Conservation (phyloP, 345 rosid species). For the Aquilaria malaccensis region DNA sequence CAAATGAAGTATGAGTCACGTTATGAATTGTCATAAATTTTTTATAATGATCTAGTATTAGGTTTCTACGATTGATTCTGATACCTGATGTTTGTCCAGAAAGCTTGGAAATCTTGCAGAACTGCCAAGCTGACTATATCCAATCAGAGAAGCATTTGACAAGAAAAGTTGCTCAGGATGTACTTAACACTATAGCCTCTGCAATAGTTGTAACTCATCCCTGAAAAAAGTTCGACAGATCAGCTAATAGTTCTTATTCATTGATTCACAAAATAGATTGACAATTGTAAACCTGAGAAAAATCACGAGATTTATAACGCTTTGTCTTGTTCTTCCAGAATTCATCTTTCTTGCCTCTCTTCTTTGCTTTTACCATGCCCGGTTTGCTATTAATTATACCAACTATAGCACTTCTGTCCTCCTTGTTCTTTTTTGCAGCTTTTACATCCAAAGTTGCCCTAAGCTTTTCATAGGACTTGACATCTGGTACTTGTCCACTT, state of each 20-base stretch:
- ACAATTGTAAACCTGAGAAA: not conserved
- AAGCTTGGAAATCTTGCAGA: no score
- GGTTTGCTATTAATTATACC: constrained; percentile 70
- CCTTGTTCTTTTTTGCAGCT: constrained; percentile 58
- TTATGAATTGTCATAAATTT: no score
- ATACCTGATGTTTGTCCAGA: no score
- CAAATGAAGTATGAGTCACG: no score
- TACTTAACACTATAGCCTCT: no score
- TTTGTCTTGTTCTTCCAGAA: constrained; percentile 77
- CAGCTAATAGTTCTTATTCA: no score
- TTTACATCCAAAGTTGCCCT: constrained; percentile 67
- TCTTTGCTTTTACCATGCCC: constrained; percentile 53
- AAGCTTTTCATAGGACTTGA: constrained; percentile 69
- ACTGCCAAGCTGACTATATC: no score
- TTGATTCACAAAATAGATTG: no score
- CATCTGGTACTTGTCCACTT: constrained; percentile 70
- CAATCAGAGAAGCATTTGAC: no score
- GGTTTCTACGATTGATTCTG: no score
- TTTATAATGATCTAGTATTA: no score
- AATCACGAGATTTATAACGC: constrained; percentile 19
- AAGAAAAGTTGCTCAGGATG: no score
- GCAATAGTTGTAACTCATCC: not conserved
- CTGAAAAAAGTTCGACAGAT: not conserved
- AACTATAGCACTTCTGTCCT: constrained; percentile 69
- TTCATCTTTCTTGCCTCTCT: constrained; percentile 76